These are phyloP conservation scores for Aspergillus pseudoviridinutans DNA, from an alignment of 2,329 filamentous ascomycete genomes.

Conservation along the genomic window DNA sequence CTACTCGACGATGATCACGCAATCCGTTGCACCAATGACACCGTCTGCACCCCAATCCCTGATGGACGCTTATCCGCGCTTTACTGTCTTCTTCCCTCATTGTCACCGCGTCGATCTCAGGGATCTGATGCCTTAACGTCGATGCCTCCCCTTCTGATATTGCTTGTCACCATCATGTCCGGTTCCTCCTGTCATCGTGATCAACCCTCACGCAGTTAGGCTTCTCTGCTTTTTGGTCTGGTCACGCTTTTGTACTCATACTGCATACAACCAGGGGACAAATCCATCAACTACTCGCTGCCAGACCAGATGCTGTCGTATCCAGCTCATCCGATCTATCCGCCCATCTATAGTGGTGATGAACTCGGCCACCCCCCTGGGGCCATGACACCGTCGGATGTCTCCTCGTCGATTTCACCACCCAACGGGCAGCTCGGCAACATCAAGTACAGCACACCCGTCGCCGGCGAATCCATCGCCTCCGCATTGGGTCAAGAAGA, in stretches of 20 bases:
- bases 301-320: conserved; percentile 39
- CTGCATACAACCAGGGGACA: conserved; percentile 26
- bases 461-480: conserved; percentile 39
- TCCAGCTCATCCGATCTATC: conserved; percentile 36
- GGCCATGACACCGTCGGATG: conserved; percentile 38
- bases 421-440: conserved; percentile 38
- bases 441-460: conserved; percentile 38
- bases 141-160: neutral
- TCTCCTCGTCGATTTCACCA: conserved; percentile 40
- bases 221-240: neutral
- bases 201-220: neutral
- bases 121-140: neutral
- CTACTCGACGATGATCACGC: conserved; percentile 28
- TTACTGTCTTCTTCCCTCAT: conserved; percentile 12
- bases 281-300: conserved; percentile 36
- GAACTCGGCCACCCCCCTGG: conserved; percentile 34
- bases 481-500: conserved; percentile 62
- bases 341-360: conserved; percentile 35
- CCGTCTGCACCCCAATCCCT: conserved; percentile 21
- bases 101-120: conserved; percentile 5
- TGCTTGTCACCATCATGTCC: neutral
- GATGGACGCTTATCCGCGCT: conserved; percentile 16
- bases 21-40: conserved; percentile 34
- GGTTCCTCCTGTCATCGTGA: conserved; percentile 15
- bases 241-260: conserved; percentile 19